These are phyloP conservation scores for Myxozyma neotropica DNA, from an alignment of 805 yeast genomes.

Conservation along the genomic window DNA sequence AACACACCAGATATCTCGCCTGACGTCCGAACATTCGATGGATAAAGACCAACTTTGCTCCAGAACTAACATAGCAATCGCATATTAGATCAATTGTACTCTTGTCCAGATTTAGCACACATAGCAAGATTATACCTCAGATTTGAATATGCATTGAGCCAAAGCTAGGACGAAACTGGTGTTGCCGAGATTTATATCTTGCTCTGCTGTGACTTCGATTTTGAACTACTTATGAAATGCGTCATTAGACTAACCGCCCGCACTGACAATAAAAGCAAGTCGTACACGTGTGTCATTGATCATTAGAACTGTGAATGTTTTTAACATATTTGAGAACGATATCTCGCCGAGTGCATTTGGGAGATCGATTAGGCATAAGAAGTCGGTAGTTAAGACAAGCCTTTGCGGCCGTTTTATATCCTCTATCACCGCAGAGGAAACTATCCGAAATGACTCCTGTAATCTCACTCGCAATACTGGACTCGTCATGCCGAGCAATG, in stretches of 20 bases:
- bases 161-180: neutral
- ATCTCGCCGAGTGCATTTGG: neutral
- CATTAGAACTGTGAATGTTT: neutral
- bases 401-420: neutral
- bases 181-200: neutral
- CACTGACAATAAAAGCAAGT: neutral
- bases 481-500: no score
- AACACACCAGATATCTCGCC: neutral
- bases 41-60: conserved; percentile 10
- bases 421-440: neutral
- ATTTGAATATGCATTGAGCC: conserved; percentile 6
- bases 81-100: neutral
- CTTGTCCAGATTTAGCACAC: neutral
- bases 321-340: neutral
- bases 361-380: neutral
- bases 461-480: neutral
- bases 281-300: conserved; percentile 1
- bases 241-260: no score
- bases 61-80: conserved; percentile 7
- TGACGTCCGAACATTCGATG: neutral
- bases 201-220: neutral
- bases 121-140: no score
- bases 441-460: neutral
- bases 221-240: neutral
- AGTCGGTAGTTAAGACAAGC: neutral